Percentiles rank a stretch among this genome's conserved stretches.
Evolutionary conservation across 306 rosid species (phyloP).

Genomic region (Lotus japonicus): DNA sequence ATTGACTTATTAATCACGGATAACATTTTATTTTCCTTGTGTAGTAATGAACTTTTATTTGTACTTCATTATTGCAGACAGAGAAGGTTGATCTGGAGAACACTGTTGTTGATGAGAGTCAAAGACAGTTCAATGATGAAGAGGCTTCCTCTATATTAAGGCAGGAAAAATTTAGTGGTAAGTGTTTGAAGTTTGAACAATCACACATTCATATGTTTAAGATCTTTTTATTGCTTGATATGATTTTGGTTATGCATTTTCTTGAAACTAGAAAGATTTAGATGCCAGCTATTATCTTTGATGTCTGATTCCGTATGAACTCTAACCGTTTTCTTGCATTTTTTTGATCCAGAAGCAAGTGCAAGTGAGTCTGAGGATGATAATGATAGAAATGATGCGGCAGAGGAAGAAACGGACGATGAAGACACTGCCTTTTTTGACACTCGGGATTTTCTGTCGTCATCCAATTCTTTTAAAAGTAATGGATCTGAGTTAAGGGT

Average conservation of each 20-base stretch:
- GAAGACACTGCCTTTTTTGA: slow-evolving; percentile 84
- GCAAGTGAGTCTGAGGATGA: slow-evolving; percentile 85
- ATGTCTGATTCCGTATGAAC: not conserved
- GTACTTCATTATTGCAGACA: slow-evolving; percentile 64
- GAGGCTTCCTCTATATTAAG: slow-evolving; percentile 48
- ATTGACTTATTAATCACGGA: not conserved
- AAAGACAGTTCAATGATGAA: slow-evolving; percentile 62
- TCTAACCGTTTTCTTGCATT: not conserved
- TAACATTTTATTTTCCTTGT: slow-evolving; percentile 1
- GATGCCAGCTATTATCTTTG: not conserved
- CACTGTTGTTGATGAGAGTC: slow-evolving; percentile 97
- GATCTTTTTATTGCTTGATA: slow-evolving; percentile 4
- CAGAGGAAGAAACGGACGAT: slow-evolving; percentile 93
- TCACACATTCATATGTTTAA: not conserved
- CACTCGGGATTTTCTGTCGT: slow-evolving; percentile 88
- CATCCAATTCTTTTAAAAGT: slow-evolving; percentile 87
- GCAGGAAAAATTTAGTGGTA: slow-evolving; percentile 80
- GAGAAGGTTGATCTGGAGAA: slow-evolving; percentile 97
- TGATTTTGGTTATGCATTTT: slow-evolving; percentile 1
- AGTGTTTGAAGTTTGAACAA: slow-evolving; percentile 21
- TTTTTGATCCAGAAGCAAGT: slow-evolving; percentile 53
- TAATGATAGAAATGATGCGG: slow-evolving; percentile 84
- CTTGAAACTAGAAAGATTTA: not conserved
- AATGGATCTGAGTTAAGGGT: slow-evolving; percentile 64
- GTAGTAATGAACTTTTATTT: slow-evolving; percentile 21